A percentile compares a stretch with the other conserved stretches of the same genome.
Evolutionary conservation across 2,329 filamentous ascomycete genomes (phyloP).

Genomic region (Hypoxylon rubiginosum): DNA sequence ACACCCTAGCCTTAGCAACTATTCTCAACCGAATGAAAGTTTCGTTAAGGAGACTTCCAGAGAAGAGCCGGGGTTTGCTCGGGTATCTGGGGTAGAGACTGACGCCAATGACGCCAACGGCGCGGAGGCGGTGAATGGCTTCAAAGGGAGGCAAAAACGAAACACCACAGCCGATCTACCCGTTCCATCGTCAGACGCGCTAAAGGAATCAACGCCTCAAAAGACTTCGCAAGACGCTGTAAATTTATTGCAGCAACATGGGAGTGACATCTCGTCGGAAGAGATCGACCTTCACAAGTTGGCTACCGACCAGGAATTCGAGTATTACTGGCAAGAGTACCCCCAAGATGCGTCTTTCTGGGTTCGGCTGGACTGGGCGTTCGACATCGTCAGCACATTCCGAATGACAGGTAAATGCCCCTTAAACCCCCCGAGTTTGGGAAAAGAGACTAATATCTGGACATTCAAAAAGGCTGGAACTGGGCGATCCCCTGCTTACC

Average conservation of each 20-base stretch:
- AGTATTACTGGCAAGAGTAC: constrained; percentile 73
- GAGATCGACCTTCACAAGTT: constrained; percentile 29
- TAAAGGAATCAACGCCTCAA: constrained; percentile 10
- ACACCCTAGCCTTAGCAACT: neutral
- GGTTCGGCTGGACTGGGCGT: constrained; percentile 67
- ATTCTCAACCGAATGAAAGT: neutral
- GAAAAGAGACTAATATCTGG: neutral
- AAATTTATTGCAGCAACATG: constrained; percentile 15
- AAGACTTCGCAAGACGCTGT: constrained; percentile 5
- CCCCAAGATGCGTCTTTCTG: constrained; percentile 63
- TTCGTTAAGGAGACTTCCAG: neutral
- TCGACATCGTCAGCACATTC: constrained; percentile 68
- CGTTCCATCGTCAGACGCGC: neutral
- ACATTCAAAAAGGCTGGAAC: constrained; percentile 66
- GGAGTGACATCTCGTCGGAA: constrained; percentile 6
- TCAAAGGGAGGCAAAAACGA: constrained; percentile 23
- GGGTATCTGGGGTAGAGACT: constrained; percentile 13
- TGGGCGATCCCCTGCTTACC: constrained; percentile 63
- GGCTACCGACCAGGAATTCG: constrained; percentile 51
- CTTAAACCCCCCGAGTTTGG: neutral
- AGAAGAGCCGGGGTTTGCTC: neutral
- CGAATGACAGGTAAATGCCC: constrained; percentile 64
- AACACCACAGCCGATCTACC: neutral
- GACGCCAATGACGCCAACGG: constrained; percentile 20
- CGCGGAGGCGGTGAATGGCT: neutral